Percentiles rank a stretch among this genome's conserved stretches.
Conservation (phyloP, 257 asterid genomes). For the Nicotiana attenuata region DNA sequence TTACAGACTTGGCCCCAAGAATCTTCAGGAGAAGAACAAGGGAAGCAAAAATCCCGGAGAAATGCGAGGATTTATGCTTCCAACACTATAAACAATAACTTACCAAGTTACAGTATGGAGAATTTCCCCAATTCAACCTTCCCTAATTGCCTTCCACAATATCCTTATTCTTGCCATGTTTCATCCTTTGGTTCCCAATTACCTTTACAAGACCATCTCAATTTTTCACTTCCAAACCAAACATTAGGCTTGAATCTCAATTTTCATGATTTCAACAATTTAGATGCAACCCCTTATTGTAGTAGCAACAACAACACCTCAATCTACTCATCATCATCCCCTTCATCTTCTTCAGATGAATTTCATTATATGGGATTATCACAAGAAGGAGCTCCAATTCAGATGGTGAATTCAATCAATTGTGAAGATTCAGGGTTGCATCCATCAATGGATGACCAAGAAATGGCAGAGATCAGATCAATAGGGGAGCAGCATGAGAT, state of each 20-base stretch:
- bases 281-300: conserved; percentile 40
- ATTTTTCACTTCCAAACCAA: conserved; percentile 79
- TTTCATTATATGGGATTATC: conserved; percentile 31
- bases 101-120: conserved; percentile 27
- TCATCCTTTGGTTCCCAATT: conserved; percentile 47
- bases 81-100: conserved; percentile 27
- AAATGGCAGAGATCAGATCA: conserved; percentile 88
- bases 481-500: conserved; percentile 84
- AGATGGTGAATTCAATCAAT: conserved; percentile 19
- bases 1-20: conserved; percentile 35
- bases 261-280: conserved; percentile 62
- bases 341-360: conserved; percentile 59
- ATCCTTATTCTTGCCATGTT: conserved; percentile 48
- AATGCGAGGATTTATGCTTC: conserved; percentile 66
- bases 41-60: conserved; percentile 49
- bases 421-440: conserved; percentile 48
- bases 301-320: conserved; percentile 33
- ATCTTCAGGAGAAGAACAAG: conserved; percentile 42
- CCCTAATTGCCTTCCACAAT: conserved; percentile 29
- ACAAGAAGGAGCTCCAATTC: conserved; percentile 19
- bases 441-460: conserved; percentile 77
- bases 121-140: conserved; percentile 37
- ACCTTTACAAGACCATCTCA: conserved; percentile 43
- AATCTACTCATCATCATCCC: conserved; percentile 52
- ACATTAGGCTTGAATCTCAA: conserved; percentile 87